phyloP scores from a whole-genome alignment of 331 rosid species.

The Telfairia occidentalis region DNA sequence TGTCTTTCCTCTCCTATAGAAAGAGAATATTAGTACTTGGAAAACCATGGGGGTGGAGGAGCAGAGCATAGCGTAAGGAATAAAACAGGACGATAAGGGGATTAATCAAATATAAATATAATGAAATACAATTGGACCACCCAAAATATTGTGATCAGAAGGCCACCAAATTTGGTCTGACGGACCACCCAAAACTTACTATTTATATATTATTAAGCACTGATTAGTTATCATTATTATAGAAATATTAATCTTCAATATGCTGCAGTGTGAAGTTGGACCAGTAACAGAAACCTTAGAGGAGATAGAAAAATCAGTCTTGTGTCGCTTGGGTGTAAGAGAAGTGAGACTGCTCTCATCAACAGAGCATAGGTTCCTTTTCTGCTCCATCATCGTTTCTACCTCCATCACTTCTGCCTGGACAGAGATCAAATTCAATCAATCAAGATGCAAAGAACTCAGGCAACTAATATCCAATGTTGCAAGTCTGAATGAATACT shows the following conservation, averaged over 20 bases:
- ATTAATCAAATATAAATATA: background rate
- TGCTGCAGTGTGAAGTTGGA: background rate
- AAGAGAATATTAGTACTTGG: background rate
- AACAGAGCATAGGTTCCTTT: conserved; percentile 71
- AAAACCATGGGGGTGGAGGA: background rate
- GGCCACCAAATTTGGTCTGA: background rate
- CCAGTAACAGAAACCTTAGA: conserved; percentile 46
- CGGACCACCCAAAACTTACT: background rate
- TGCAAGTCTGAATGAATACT: background rate
- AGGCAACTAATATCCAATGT: background rate
- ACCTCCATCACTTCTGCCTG: conserved; percentile 66
- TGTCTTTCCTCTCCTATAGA: conserved; percentile 82
- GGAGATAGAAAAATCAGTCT: conserved; percentile 62
- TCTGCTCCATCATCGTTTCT: conserved; percentile 68
- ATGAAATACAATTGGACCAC: background rate
- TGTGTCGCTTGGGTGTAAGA: conserved; percentile 74
- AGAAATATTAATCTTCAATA: background rate
- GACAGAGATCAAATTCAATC: conserved; percentile 12
- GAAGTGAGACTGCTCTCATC: conserved; percentile 58
- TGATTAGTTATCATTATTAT: background rate
- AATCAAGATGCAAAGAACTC: background rate
- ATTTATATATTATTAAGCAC: background rate
- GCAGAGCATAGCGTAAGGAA: background rate
- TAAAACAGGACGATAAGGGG: background rate
- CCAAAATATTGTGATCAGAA: background rate